Percentiles rank a stretch among this genome's conserved stretches.
phyloP scores from a whole-genome alignment of 352 stramenopile genomes.

The Phytophthora pinifolia region DNA sequence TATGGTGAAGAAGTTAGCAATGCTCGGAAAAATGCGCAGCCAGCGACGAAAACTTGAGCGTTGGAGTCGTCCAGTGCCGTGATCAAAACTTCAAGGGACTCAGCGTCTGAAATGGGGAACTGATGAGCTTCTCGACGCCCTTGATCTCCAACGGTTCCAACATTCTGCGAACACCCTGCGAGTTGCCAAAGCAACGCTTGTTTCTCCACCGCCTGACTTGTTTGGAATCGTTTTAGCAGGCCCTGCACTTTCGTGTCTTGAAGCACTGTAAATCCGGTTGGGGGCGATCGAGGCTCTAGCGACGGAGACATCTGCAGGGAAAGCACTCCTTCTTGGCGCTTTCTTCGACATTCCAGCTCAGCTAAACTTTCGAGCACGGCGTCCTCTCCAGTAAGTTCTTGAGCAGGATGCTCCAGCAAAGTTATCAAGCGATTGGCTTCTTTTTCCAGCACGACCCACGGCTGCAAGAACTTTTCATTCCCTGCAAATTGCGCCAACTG shows the following conservation, averaged over 20 bases:
- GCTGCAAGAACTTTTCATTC: conserved; percentile 3
- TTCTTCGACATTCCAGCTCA: conserved; percentile 16
- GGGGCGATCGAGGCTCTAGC: neutral
- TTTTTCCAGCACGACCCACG: conserved; percentile 15
- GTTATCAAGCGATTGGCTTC: conserved; percentile 6
- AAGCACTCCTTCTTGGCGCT: conserved; percentile 11
- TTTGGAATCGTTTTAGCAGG: conserved; percentile 6
- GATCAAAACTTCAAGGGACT: conserved; percentile 10
- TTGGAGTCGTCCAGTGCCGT: conserved; percentile 13
- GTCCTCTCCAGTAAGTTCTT: neutral
- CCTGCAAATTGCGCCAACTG: conserved; percentile 19
- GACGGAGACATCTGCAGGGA: conserved; percentile 8
- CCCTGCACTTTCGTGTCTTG: neutral
- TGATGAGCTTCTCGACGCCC: neutral
- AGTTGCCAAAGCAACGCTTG: conserved; percentile 18
- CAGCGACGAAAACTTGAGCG: conserved; percentile 16
- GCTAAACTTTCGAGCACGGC: neutral
- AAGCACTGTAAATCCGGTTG: neutral
- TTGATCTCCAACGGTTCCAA: neutral
- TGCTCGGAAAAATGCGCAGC: conserved; percentile 15
- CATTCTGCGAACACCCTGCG: neutral
- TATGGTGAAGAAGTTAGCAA: conserved; percentile 9
- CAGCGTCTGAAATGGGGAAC: conserved; percentile 1
- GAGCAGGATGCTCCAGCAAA: neutral
- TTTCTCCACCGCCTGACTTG: conserved; percentile 1